A percentile compares a stretch with the other conserved stretches of the same genome.
These are phyloP conservation scores for Drechslerella coelobrocha DNA, from an alignment of 2,329 filamentous ascomycete species.

Conservation along the genomic window DNA sequence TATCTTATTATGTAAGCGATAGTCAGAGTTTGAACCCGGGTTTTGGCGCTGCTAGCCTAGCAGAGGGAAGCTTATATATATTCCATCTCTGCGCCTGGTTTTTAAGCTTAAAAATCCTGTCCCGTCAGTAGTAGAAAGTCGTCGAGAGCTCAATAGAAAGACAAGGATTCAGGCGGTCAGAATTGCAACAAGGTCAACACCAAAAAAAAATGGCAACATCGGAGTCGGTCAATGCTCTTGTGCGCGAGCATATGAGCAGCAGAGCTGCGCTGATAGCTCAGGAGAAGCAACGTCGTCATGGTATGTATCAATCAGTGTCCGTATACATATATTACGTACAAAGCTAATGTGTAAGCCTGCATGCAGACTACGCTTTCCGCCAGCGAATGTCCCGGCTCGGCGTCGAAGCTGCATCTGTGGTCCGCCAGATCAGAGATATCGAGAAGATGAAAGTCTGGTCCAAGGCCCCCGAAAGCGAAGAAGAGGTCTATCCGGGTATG, in stretches of 20 bases:
- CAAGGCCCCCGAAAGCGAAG: constrained; percentile 68
- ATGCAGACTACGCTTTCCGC: constrained; percentile 71
- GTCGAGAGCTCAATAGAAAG: no score
- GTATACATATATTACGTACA: constrained; percentile 41
- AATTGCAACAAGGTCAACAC: constrained; percentile 43
- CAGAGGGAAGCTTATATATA: no score
- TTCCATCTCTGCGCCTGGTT: no score
- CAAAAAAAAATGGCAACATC: constrained; percentile 18
- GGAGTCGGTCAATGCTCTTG: constrained; percentile 28
- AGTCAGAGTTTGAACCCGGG: no score
- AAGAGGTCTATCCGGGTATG: constrained; percentile 81
- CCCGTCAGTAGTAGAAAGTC: background rate
- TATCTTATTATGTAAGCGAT: no score
- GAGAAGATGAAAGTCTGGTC: constrained; percentile 82
- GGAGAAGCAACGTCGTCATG: constrained; percentile 82
- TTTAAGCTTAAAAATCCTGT: no score
- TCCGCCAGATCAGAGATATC: constrained; percentile 76
- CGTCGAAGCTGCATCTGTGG: constrained; percentile 76
- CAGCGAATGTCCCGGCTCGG: constrained; percentile 80
- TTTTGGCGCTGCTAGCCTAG: no score
- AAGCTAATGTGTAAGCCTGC: constrained; percentile 53
- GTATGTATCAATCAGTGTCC: constrained; percentile 61
- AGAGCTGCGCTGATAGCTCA: constrained; percentile 77
- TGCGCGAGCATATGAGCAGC: constrained; percentile 76
- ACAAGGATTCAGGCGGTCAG: no score